Conservation (phyloP, 371 early-diverging fungal species). For the Chytridium lagenaria region DNA sequence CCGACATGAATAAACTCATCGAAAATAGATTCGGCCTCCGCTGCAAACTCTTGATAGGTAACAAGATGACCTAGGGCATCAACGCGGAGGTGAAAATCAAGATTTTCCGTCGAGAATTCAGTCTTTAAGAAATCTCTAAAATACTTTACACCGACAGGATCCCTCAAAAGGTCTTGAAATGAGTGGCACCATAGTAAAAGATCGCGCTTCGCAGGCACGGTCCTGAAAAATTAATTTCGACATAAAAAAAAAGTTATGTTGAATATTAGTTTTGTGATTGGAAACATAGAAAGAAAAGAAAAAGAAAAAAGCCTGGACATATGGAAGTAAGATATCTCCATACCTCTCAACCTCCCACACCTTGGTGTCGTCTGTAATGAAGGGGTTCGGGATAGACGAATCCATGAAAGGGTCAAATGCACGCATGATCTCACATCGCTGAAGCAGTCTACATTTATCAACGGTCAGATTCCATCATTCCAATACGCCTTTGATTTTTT, state of each 20-base stretch:
- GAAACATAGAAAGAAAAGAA: too few species aligned
- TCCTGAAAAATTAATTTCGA: constrained; percentile 13
- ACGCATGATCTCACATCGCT: constrained; percentile 22
- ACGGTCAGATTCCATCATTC: background rate
- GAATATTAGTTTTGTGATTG: too few species aligned
- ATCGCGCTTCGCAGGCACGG: constrained; percentile 22
- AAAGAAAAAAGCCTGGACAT: too few species aligned
- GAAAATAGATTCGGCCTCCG: constrained; percentile 31
- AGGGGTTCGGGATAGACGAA: constrained; percentile 12
- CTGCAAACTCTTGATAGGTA: constrained; percentile 36
- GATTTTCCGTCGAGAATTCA: constrained; percentile 35
- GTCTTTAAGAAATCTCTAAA: constrained; percentile 40
- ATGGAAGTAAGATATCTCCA: background rate
- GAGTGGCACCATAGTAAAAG: constrained; percentile 43
- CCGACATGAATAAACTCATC: constrained; percentile 42
- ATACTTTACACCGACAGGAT: constrained; percentile 44
- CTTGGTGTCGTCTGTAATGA: constrained; percentile 29
- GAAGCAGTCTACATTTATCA: background rate
- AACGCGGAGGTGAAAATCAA: constrained; percentile 40
- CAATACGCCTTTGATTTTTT: background rate
- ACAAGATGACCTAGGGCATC: constrained; percentile 32
- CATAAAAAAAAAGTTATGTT: background rate
- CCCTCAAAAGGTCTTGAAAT: constrained; percentile 39
- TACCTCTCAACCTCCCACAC: constrained; percentile 29
- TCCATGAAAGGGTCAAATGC: constrained; percentile 35